Conservation (phyloP, 169 alveolate genomes). For the Cryptosporidium ubiquitum region DNA sequence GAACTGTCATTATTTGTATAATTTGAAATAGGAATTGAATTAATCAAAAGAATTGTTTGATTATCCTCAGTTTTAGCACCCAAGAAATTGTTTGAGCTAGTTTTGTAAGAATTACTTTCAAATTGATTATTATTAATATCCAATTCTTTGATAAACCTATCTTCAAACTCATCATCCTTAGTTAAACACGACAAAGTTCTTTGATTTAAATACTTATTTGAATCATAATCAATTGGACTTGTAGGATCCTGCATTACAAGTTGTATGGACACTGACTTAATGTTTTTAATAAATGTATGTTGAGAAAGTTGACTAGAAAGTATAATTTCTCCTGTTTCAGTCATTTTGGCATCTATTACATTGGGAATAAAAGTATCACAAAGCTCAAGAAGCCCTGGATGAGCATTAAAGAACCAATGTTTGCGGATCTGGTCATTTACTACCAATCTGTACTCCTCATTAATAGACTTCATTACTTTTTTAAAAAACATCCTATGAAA, state of each 20-base stretch:
- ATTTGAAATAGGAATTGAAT: not conserved
- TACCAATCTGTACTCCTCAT: slow-evolving; percentile 42
- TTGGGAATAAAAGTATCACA: slow-evolving; percentile 64
- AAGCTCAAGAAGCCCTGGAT: slow-evolving; percentile 63
- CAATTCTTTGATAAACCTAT: slow-evolving; percentile 12
- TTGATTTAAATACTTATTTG: slow-evolving; percentile 7
- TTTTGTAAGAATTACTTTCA: not conserved
- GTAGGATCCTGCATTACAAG: slow-evolving; percentile 57
- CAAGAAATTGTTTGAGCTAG: not conserved
- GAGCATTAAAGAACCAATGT: slow-evolving; percentile 69
- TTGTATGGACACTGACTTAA: slow-evolving; percentile 13
- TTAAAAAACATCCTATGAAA: slow-evolving; percentile 58
- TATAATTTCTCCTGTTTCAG: slow-evolving; percentile 65
- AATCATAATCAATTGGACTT: not conserved
- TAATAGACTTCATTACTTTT: slow-evolving; percentile 64
- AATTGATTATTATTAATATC: not conserved
- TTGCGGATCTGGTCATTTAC: slow-evolving; percentile 13
- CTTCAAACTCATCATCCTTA: slow-evolving; percentile 47
- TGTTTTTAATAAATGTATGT: slow-evolving; percentile 12
- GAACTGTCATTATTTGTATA: slow-evolving; percentile 19
- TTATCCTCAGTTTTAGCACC: not conserved
- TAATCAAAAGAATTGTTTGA: slow-evolving; percentile 8
- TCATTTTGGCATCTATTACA: slow-evolving; percentile 35
- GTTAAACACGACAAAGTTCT: slow-evolving; percentile 66
- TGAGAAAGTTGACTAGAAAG: slow-evolving; percentile 6